phyloP scores from a whole-genome alignment of 2,329 filamentous ascomycete genomes.

The Hypoxylon sp. region DNA sequence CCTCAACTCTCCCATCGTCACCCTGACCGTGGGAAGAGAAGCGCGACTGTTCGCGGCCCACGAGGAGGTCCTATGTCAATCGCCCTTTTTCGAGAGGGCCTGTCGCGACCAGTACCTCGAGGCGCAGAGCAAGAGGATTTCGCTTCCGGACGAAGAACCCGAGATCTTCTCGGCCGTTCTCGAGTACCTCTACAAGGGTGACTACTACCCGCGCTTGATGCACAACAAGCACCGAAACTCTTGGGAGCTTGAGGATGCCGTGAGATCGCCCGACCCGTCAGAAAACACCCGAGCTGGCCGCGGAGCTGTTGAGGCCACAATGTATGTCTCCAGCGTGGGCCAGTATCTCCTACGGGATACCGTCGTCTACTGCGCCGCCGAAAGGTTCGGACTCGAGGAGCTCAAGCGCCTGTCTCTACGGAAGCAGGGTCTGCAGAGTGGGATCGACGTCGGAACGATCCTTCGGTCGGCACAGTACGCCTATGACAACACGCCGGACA shows the following conservation, averaged over 20 bases:
- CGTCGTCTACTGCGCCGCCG: conserved; percentile 92
- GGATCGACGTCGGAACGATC: conserved; percentile 92
- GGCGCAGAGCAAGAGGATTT: conserved; percentile 82
- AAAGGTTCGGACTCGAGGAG: conserved; percentile 91
- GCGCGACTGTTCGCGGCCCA: conserved; percentile 94
- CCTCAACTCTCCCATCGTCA: conserved; percentile 80
- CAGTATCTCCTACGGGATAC: conserved; percentile 91
- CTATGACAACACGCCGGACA: conserved; percentile 94
- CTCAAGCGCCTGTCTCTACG: conserved; percentile 91
- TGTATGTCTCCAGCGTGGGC: conserved; percentile 80
- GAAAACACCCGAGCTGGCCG: conserved; percentile 57
- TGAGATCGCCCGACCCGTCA: conserved; percentile 55
- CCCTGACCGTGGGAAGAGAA: conserved; percentile 85
- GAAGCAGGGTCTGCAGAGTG: conserved; percentile 94
- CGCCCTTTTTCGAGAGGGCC: conserved; percentile 84
- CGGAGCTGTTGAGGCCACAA: conserved; percentile 77
- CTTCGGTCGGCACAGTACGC: conserved; percentile 94
- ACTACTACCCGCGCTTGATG: conserved; percentile 92
- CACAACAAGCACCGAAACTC: conserved; percentile 88
- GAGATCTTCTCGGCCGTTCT: conserved; percentile 94
- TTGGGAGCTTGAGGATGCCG: conserved; percentile 88
- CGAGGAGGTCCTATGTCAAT: conserved; percentile 89
- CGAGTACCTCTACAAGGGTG: conserved; percentile 97
- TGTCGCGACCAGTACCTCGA: conserved; percentile 81
- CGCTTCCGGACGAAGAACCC: conserved; percentile 82